A percentile compares a stretch with the other conserved stretches of the same genome.
Evolutionary conservation across 176 grass and related monocot genomes (phyloP).

Genomic region (Rhynchospora tenuis): DNA sequence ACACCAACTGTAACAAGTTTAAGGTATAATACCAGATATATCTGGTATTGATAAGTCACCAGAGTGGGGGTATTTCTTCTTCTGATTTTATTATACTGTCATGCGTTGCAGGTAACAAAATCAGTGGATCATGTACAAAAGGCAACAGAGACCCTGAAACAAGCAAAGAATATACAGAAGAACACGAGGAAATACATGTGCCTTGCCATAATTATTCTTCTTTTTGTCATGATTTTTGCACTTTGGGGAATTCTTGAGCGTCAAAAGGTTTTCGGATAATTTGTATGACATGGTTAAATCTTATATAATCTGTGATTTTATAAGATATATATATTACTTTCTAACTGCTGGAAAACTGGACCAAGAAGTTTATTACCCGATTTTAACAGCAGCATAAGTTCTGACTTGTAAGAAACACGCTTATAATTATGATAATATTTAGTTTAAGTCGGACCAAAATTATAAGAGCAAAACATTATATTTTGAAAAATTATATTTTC

Average conservation of each 20-base stretch:
- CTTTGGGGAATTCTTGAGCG: slow-evolving; percentile 26
- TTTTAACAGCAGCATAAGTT: background rate
- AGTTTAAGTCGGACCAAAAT: background rate
- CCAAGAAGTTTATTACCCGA: background rate
- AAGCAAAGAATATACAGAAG: slow-evolving; percentile 38
- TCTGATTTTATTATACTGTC: background rate
- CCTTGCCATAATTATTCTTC: slow-evolving; percentile 36
- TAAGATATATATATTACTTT: background rate
- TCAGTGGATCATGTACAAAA: slow-evolving; percentile 41
- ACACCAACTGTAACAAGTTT: background rate
- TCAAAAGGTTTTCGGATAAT: background rate
- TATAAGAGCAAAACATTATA: background rate
- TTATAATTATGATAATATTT: background rate
- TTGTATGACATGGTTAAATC: background rate
- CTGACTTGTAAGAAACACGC: background rate
- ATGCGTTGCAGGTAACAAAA: slow-evolving; percentile 25
- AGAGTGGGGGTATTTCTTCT: background rate
- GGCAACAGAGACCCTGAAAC: slow-evolving; percentile 29
- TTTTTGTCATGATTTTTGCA: slow-evolving; percentile 32
- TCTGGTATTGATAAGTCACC: background rate
- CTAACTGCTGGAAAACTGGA: background rate
- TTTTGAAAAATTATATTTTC: background rate
- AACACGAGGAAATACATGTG: slow-evolving; percentile 45
- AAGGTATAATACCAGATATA: background rate
- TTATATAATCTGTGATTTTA: background rate